Percentiles rank a stretch among this genome's conserved stretches.
These are phyloP conservation scores for Pseudocercospora macadamiae DNA, from an alignment of 2,329 filamentous ascomycete species.

Conservation along the genomic window DNA sequence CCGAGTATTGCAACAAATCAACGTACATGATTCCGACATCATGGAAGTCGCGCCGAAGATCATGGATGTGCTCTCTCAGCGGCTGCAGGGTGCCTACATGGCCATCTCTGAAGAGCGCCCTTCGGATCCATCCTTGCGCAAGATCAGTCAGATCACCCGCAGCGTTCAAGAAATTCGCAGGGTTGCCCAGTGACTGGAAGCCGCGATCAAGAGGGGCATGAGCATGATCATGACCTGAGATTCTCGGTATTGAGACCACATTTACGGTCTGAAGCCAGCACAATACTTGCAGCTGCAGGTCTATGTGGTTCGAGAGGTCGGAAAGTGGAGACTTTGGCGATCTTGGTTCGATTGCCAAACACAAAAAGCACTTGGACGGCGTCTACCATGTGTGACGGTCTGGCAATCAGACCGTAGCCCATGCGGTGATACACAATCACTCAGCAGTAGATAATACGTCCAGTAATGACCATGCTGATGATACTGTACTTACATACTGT, in stretches of 20 bases:
- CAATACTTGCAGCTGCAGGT: too few relatives aligned
- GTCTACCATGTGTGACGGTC: not conserved
- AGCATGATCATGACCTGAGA: slow-evolving; percentile 7
- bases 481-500: not conserved
- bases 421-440: not conserved
- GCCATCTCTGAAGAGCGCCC: slow-evolving; percentile 56
- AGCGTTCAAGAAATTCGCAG: slow-evolving; percentile 33
- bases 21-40: slow-evolving; percentile 52
- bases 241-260: too few relatives aligned
- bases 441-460: not conserved
- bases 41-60: slow-evolving; percentile 61
- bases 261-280: too few relatives aligned
- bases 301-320: not conserved
- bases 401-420: not conserved
- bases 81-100: slow-evolving; percentile 60
- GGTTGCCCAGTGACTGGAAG: slow-evolving; percentile 25
- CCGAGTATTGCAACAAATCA: slow-evolving; percentile 57
- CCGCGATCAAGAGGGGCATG: slow-evolving; percentile 17
- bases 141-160: slow-evolving; percentile 34
- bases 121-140: slow-evolving; percentile 48
- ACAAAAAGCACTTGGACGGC: not conserved
- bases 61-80: slow-evolving; percentile 61
- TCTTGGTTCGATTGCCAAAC: not conserved
- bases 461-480: not conserved
- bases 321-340: not conserved